Percentiles rank a stretch among this genome's conserved stretches.
Evolutionary conservation across 2,329 filamentous ascomycete species (phyloP).

Genomic region (Aureobasidium sp.): DNA sequence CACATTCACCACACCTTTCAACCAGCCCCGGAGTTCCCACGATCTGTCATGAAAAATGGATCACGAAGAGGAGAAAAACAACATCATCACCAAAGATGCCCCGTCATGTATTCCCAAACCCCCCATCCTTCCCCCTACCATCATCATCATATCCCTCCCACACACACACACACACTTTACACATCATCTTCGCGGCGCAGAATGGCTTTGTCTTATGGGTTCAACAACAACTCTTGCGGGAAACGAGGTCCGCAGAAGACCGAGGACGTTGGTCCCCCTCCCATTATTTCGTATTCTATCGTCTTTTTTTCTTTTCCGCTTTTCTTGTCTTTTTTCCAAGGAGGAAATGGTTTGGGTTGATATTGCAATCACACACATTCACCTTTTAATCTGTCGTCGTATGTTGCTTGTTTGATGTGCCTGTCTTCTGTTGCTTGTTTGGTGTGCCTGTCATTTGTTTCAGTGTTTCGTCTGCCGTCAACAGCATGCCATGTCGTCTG

Average conservation of each 20-base stretch:
- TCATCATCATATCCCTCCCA: background rate
- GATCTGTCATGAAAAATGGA: slow-evolving; percentile 5
- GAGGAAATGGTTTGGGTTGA: background rate
- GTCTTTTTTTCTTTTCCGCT: background rate
- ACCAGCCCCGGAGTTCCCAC: background rate
- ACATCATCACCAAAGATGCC: slow-evolving; percentile 1
- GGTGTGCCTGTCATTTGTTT: background rate
- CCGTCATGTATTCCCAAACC: slow-evolving; percentile 2
- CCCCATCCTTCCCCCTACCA: background rate
- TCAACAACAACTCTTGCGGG: background rate
- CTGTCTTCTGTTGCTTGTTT: background rate
- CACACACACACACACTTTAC: background rate
- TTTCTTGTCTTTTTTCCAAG: background rate
- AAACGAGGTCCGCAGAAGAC: slow-evolving; percentile 9
- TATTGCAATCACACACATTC: slow-evolving; percentile 4
- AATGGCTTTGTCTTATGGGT: slow-evolving; percentile 3
- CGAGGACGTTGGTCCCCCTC: background rate
- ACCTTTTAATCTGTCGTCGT: background rate
- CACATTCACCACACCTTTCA: background rate
- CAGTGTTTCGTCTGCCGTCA: background rate
- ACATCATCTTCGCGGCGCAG: slow-evolving; percentile 1
- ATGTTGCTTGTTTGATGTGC: background rate
- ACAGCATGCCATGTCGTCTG: background rate
- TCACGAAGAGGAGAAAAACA: slow-evolving; percentile 11
- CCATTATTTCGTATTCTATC: slow-evolving; percentile 11